phyloP scores from a whole-genome alignment of 139 green algal genomes.

The Desmodesmus armatus region DNA sequence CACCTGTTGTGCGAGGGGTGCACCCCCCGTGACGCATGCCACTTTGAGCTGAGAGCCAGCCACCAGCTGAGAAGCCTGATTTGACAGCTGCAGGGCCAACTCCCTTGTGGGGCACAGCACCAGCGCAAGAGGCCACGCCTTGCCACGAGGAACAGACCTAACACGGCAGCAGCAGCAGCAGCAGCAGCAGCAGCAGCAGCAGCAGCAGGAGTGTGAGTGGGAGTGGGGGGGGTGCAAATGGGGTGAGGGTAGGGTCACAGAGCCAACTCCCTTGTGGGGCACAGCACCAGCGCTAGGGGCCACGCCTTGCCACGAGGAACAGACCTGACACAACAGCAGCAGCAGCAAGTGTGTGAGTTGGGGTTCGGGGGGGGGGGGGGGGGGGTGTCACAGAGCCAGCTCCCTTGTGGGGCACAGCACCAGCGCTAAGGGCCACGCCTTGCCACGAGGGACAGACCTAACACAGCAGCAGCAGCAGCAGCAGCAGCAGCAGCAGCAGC shows the following conservation, averaged over 20 bases:
- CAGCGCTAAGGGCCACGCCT: constrained; percentile 48
- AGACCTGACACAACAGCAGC: constrained; percentile 16
- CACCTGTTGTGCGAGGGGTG: constrained; percentile 18
- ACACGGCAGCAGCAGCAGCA: constrained; percentile 36
- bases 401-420: constrained; percentile 81
- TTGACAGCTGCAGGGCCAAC: constrained; percentile 74
- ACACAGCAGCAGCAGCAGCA: constrained; percentile 36
- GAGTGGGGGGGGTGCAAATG: too few relatives aligned
- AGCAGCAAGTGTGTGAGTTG: too few relatives aligned
- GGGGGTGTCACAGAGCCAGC: too few relatives aligned
- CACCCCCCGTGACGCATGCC: constrained; percentile 25
- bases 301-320: constrained; percentile 43
- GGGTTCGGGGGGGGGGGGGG: too few relatives aligned
- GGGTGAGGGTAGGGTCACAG: too few relatives aligned
- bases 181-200: constrained; percentile 54
- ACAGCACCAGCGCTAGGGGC: constrained; percentile 65
- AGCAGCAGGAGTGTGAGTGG: too few relatives aligned
- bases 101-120: constrained; percentile 81
- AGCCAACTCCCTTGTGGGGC: constrained; percentile 81
- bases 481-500: constrained; percentile 54
- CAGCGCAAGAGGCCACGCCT: constrained; percentile 48
- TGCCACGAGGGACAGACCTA: constrained; percentile 35
- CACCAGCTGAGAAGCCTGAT: background rate
- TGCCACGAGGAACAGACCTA: constrained; percentile 35
- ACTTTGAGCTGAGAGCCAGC: constrained; percentile 19